Percentiles rank a stretch among this genome's conserved stretches.
Evolutionary conservation across 2,329 filamentous ascomycete species (phyloP).

Genomic region (Stemphylium vesicarium): DNA sequence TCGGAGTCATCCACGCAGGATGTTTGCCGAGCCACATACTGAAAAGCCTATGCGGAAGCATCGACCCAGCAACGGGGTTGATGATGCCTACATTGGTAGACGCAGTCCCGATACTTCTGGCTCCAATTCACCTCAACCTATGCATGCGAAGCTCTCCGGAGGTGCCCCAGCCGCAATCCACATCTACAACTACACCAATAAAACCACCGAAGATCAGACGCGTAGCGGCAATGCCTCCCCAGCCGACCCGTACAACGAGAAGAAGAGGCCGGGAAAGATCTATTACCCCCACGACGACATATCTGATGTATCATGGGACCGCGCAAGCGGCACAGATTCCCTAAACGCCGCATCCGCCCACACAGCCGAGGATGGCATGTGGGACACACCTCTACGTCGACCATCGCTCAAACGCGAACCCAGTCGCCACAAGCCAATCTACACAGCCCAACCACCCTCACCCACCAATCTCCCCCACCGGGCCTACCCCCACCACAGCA

Average conservation of each 20-base stretch:
- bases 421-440: constrained; percentile 1
- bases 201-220: constrained; percentile 16
- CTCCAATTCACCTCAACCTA: constrained; percentile 24
- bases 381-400: constrained; percentile 19
- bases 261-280: constrained; percentile 14
- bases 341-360: constrained; percentile 26
- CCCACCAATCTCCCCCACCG: constrained; percentile 8
- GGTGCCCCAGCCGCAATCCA: constrained; percentile 26
- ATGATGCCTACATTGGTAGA: constrained; percentile 25
- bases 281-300: constrained; percentile 20
- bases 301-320: constrained; percentile 24
- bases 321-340: constrained; percentile 32
- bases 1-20: constrained; percentile 13
- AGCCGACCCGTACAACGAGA: constrained; percentile 11
- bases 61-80: constrained; percentile 17
- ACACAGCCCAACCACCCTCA: background rate
- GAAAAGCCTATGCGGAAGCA: constrained; percentile 18
- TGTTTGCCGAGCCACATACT: constrained; percentile 10
- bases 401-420: constrained; percentile 2
- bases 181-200: constrained; percentile 25
- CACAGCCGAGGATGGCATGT: constrained; percentile 30
- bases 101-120: constrained; percentile 24
- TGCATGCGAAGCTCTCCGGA: constrained; percentile 8
- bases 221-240: constrained; percentile 18
- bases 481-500: constrained; percentile 15